Conservation (phyloP, 2,329 filamentous ascomycete genomes). For the Dothistroma pini region DNA sequence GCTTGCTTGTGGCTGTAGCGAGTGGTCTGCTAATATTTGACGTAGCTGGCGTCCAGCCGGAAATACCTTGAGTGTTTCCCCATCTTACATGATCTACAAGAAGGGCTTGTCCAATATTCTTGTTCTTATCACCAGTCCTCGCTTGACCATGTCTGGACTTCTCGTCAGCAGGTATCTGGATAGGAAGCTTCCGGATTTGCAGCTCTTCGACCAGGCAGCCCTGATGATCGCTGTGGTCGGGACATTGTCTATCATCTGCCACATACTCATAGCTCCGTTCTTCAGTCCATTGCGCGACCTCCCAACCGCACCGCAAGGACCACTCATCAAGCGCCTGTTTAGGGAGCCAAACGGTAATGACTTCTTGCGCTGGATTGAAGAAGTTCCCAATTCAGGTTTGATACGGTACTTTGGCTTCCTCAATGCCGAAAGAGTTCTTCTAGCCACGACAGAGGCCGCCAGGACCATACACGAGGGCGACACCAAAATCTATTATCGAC, state of each 20-base stretch:
- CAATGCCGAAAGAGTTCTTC: neutral
- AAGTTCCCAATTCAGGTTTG: neutral
- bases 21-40: no score
- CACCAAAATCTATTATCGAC: neutral
- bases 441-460: neutral
- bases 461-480: neutral
- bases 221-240: neutral
- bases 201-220: neutral
- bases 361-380: neutral
- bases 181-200: neutral
- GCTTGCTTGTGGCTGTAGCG: no score
- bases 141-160: neutral
- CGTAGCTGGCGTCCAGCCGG: no score
- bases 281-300: neutral
- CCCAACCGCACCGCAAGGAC: neutral
- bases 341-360: neutral
- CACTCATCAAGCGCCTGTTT: neutral
- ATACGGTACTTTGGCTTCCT: neutral
- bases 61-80: no score
- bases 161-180: neutral
- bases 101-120: no score
- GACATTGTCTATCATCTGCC: neutral
- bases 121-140: neutral
- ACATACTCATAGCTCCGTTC: neutral
- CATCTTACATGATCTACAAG: no score